Conservation (phyloP, 352 stramenopile species). For the Elongisporangium senticosum region DNA sequence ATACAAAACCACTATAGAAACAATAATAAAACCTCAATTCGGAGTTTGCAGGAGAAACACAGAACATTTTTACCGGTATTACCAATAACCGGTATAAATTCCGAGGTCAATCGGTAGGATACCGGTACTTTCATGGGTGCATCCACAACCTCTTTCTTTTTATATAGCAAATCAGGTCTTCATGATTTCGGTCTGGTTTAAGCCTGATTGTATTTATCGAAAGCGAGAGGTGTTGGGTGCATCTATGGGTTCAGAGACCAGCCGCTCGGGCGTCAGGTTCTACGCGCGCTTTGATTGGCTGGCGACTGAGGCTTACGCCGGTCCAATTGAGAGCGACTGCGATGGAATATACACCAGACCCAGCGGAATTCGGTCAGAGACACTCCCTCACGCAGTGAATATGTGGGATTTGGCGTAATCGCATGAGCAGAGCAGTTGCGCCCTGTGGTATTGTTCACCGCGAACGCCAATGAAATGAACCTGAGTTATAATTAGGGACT, state of each 20-base stretch:
- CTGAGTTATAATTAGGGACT: not conserved
- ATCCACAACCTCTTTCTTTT: too few species aligned
- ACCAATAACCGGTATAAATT: not conserved
- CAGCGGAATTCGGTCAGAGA: not conserved
- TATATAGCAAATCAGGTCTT: too few species aligned
- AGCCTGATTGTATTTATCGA: not conserved
- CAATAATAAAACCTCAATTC: not conserved
- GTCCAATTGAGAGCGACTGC: not conserved
- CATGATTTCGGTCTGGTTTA: not conserved
- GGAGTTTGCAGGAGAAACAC: not conserved
- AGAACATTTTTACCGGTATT: not conserved
- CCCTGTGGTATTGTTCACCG: not conserved
- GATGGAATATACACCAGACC: not conserved
- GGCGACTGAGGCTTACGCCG: not conserved
- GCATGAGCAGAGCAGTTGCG: not conserved
- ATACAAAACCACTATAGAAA: not conserved
- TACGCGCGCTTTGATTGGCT: not conserved
- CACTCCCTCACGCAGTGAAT: not conserved
- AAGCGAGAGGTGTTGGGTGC: not conserved
- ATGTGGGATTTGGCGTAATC: not conserved
- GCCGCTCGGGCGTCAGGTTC: not conserved
- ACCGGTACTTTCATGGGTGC: too few species aligned
- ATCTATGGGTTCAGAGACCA: not conserved
- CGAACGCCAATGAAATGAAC: not conserved
- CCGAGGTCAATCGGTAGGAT: too few species aligned